Evolutionary conservation across 257 asterid species (phyloP), one percentile per base, ranked within the genome.

Genomic region (Henckelia pumila): DNA sequence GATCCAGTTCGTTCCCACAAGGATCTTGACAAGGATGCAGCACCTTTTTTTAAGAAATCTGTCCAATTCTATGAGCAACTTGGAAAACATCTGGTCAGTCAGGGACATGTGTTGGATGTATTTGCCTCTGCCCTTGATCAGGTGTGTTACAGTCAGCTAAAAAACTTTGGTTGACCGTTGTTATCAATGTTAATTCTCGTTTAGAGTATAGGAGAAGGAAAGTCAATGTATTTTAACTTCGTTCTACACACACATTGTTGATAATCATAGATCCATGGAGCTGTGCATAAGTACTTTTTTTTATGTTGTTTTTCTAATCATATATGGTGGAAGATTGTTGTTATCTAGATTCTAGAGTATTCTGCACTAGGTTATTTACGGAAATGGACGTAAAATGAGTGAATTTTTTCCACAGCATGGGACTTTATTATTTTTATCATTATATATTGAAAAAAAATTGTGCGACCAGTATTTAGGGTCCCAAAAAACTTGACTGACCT

Each of bases 91-190:
- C 82, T 94, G 57, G 96, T 88, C 63, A 83, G 77, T 63, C 96
- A 91, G 82, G 97, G 96, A 63, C 99, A 94, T 71, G 93, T 85
- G 56, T 74, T 94, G 91, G 99, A 94, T 77, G 78, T 94, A 60
- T 91, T 91, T 71, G 99, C 99, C 56, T 94, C 99, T 69, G 97
- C 97, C 67, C 96, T 94, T 58, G 99, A 94, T 82, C 99, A 94
- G 99, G 99, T 93, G 68, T 77, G 77, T 70, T 40, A 61, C 28
- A 23, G 9, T 53, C 32, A 37, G 33, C 53, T 69, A 37, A 63
- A 63, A 20, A 16, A 16, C 21, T 47, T 14, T 14, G 20, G 55
- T 47, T 16, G 3, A 47, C 7, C 14, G 2, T 40, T 47, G 7
- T 55, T 60, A 37, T 50, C 37, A 20, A 17, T 49, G 5, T 56